Base-by-base conservation (phyloP, 805 yeast species). In the Kuraishia borneana region DNA sequence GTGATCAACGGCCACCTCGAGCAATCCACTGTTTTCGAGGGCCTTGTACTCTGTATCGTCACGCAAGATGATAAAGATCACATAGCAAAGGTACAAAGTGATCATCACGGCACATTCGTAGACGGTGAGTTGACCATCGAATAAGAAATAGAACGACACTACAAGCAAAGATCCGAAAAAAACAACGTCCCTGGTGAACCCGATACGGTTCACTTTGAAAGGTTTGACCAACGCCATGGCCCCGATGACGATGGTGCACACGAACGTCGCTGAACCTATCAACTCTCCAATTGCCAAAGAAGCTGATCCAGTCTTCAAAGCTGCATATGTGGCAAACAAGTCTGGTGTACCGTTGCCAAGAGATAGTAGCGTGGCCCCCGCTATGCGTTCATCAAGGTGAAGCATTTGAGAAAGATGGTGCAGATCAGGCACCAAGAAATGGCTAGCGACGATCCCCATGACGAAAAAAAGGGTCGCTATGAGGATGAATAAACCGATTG, bases 281-380 rank as follows among this genome's bases (percentile, higher is more conserved):
- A 72, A 46, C 46, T 72, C 78, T 2, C 75, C 68, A 3, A 71
- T 51, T 0, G 77, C 78, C 46, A 72, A 53, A 1, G 58, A 36
- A 0, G 80, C 73, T 1, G 83, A 72, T n/a, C 73, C 77, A 1
- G 74, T 58, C 9, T 68, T 65, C 73, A 92, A 70, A 3, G 96
- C 95, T 32, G 79, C 76, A 50, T 76, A 83, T 0, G 95, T 85
- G 31, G 89, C 72, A 25, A 87, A 69, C 3, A 89, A 74, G 53
- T 89, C 98, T 0, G 96, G 95, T 0, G 94, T 68, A 3, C 95
- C 94, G 55, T 89, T 89, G 0, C 96, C 97, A 39, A 89, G 65
- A 0, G 97, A 95, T 34, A 92, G 60, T 17, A 89, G 58, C 0
- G 96, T 88, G 42, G 89, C 67, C 0, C 97, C 97, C 9, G 92